Evolutionary conservation across 2,329 filamentous ascomycete species (phyloP), one percentile per base, ranked within the genome.

Genomic region (Exophiala aquamarina): DNA sequence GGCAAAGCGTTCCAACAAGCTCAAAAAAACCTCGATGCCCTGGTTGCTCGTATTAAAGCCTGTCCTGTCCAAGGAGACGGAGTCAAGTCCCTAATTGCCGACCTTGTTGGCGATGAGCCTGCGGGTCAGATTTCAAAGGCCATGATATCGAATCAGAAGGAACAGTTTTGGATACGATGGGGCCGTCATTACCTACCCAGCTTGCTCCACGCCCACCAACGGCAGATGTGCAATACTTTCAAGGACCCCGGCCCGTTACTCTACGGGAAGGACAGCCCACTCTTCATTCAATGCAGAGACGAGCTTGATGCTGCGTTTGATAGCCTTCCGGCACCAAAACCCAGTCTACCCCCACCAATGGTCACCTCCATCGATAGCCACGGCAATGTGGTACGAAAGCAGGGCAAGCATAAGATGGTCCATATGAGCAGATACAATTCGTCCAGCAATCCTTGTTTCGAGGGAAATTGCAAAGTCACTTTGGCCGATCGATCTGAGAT

Each of bases 161-260:
- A 40, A 17, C 33, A 58, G 0, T 73, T 72, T 56, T 80, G 74
- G 54, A 3, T 29, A 2, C 70, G 63, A 60, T 84, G 81, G 81
- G 80, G 80, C 6, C 58, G 60, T 4, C 79, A 83, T 61, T 84
- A 79, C 59, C 70, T 84, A 4, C 75, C 74, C 0, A 78, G 76
- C 5, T 67, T 83, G 2, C 73, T 76, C 19, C 72, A 75, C 50
- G 79, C 80, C 0, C 78, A 84, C 55, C 67, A 70, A 1, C 70
- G 73, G 18, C 81, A 84, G 61, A 64, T 76, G 8, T 82, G 80
- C 66, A 82, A 81, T 59, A 77, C 75, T 0, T 83, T 83, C 72
- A 82, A 82, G 58, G 81, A 84, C 49, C 66, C 74, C 0, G 81
- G 81, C 0, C 77, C 80, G 3, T 69, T 78, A 5, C 68, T 72